Evolutionary conservation across 1,284 basidiomycete species (phyloP).

Genomic region (Ceratobasidium sp.): DNA sequence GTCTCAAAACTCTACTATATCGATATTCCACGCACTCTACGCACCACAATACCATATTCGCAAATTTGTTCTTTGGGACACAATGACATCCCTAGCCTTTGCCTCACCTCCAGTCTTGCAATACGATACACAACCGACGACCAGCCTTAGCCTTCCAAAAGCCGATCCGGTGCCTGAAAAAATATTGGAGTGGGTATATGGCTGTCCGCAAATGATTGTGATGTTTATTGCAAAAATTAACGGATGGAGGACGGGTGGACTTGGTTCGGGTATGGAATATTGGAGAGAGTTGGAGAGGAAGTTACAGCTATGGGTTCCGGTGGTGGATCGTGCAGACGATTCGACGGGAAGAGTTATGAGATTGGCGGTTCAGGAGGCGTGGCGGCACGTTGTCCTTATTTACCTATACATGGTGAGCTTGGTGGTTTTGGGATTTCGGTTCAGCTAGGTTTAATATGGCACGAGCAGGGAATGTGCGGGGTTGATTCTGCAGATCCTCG

Average conservation of each 20-base stretch:
- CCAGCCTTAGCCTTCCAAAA: too few relatives aligned
- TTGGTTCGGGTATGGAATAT: background rate
- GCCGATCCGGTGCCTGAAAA: too few relatives aligned
- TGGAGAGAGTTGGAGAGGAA: constrained; percentile 15
- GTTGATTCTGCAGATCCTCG: constrained; percentile 15
- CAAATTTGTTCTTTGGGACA: constrained; percentile 3
- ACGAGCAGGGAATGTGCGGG: constrained; percentile 20
- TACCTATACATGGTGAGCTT: constrained; percentile 33
- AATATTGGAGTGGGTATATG: constrained; percentile 17
- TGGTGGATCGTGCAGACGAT: constrained; percentile 1
- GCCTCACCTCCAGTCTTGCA: background rate
- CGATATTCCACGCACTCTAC: background rate
- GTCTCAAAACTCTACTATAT: background rate
- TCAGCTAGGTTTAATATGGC: background rate
- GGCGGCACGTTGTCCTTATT: constrained; percentile 25
- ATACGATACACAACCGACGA: background rate
- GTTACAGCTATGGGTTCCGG: background rate
- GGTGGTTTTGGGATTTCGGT: background rate
- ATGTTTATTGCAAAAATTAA: constrained; percentile 17
- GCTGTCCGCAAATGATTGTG: background rate
- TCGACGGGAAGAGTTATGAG: background rate
- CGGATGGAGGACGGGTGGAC: background rate
- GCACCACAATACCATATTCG: background rate
- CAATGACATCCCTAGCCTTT: background rate
- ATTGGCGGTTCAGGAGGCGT: constrained; percentile 25